Conservation (phyloP, 371 early-diverging fungal species). For the Coemansia linderi region DNA sequence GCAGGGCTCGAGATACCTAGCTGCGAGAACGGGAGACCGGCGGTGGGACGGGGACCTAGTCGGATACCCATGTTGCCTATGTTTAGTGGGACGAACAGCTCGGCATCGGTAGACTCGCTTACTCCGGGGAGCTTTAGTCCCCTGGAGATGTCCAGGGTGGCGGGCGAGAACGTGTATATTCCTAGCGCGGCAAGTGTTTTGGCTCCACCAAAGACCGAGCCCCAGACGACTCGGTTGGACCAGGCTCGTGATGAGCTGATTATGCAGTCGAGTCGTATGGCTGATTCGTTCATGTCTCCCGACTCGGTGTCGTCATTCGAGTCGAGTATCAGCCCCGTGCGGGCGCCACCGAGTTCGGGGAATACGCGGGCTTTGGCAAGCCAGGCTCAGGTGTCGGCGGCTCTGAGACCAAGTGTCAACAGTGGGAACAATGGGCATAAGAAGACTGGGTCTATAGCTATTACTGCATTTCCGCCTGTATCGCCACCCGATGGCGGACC, state of each 20-base stretch:
- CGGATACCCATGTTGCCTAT: background rate
- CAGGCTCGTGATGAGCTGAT: background rate
- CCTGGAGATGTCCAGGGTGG: conserved; percentile 11
- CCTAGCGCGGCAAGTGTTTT: background rate
- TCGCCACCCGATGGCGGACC: conserved; percentile 1
- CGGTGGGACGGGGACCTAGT: background rate
- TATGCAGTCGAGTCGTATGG: background rate
- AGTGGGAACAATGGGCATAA: conserved; percentile 11
- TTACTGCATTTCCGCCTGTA: conserved; percentile 11
- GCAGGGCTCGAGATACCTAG: conserved; percentile 6
- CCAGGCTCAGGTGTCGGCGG: conserved; percentile 4
- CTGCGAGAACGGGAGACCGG: conserved; percentile 9
- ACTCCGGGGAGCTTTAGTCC: conserved; percentile 28
- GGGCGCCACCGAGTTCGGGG: background rate
- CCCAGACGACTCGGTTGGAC: background rate
- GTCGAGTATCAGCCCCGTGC: background rate
- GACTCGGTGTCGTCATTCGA: conserved; percentile 22
- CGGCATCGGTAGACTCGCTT: conserved; percentile 25
- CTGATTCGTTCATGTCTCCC: background rate
- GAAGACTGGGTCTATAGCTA: conserved; percentile 17
- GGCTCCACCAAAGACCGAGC: background rate
- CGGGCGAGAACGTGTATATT: conserved; percentile 2
- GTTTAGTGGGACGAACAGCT: conserved; percentile 24
- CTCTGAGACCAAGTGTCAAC: conserved; percentile 9
- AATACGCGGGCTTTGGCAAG: conserved; percentile 15